phyloP scores from a whole-genome alignment of 352 stramenopile genomes.

The Phytophthora podocarpi region DNA sequence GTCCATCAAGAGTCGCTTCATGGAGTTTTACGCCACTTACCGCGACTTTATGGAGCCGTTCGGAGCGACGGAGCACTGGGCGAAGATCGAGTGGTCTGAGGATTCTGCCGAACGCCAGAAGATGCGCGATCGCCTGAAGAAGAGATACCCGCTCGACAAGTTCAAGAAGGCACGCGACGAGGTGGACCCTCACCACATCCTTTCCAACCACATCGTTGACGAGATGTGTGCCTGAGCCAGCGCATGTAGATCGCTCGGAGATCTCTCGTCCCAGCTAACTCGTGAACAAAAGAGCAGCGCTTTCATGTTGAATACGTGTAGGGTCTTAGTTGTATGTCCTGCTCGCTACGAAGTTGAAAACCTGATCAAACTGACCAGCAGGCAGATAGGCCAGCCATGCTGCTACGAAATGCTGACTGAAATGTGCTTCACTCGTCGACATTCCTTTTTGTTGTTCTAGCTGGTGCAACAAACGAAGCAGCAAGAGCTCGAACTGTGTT shows the following conservation, averaged over 20 bases:
- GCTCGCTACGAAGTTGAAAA: conserved; percentile 32
- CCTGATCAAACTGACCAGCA: conserved; percentile 25
- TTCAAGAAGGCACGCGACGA: conserved; percentile 91
- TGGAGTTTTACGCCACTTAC: conserved; percentile 92
- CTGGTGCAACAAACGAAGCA: conserved; percentile 43
- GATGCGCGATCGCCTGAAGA: conserved; percentile 69
- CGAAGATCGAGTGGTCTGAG: conserved; percentile 94
- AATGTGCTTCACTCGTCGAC: conserved; percentile 7
- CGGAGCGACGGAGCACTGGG: conserved; percentile 94
- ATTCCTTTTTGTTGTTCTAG: conserved; percentile 19
- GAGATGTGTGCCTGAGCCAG: conserved; percentile 51
- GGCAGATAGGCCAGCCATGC: conserved; percentile 42
- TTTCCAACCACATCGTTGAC: conserved; percentile 92
- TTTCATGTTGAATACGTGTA: conserved; percentile 14
- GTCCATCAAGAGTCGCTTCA: conserved; percentile 93
- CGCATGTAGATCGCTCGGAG: conserved; percentile 1
- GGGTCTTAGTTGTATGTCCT: conserved; percentile 14
- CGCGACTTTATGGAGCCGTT: conserved; percentile 90
- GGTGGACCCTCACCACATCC: conserved; percentile 93
- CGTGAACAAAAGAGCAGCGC: conserved; percentile 15
- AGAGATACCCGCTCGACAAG: conserved; percentile 87
- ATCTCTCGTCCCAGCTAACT: conserved; percentile 8
- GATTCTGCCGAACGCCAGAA: conserved; percentile 53
- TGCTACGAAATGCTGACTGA: conserved; percentile 38
- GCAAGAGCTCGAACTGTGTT: conserved; percentile 36